phyloP scores from a whole-genome alignment of 305 asterid species.

The Solanum chacoense region DNA sequence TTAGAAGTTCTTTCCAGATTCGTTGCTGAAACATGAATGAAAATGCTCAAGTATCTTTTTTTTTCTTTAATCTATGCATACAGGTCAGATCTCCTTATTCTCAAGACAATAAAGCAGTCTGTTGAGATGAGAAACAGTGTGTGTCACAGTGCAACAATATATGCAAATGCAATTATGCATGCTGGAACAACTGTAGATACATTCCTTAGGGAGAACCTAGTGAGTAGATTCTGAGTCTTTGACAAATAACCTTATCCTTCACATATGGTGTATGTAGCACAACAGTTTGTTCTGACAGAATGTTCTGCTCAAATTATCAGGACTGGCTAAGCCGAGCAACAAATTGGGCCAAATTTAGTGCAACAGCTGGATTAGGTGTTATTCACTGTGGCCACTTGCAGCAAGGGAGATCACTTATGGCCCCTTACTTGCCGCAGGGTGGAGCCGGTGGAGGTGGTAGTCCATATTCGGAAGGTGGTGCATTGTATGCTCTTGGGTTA shows the following conservation, averaged over 20 bases:
- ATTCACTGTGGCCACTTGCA: constrained; percentile 94
- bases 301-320: constrained; percentile 26
- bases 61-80: constrained; percentile 1
- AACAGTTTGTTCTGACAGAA: background rate
- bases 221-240: constrained; percentile 2
- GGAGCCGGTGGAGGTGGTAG: constrained; percentile 88
- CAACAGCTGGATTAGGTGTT: constrained; percentile 98
- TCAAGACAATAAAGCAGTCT: constrained; percentile 94
- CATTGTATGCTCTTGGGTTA: constrained; percentile 44
- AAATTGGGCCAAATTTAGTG: constrained; percentile 97
- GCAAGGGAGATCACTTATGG: constrained; percentile 97
- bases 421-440: constrained; percentile 91
- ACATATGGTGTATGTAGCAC: background rate
- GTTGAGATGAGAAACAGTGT: constrained; percentile 97
- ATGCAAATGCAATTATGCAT: constrained; percentile 96
- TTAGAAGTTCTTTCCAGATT: background rate
- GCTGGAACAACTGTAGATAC: constrained; percentile 98
- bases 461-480: constrained; percentile 73
- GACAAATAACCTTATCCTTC: background rate
- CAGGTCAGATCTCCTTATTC: constrained; percentile 94
- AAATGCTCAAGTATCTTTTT: background rate
- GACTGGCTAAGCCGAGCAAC: constrained; percentile 99
- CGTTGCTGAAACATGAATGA: background rate
- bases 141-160: constrained; percentile 96
- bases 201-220: constrained; percentile 92